These are phyloP conservation scores for Mortierella sp. DNA, from an alignment of 371 early-diverging fungal species.

Conservation along the genomic window DNA sequence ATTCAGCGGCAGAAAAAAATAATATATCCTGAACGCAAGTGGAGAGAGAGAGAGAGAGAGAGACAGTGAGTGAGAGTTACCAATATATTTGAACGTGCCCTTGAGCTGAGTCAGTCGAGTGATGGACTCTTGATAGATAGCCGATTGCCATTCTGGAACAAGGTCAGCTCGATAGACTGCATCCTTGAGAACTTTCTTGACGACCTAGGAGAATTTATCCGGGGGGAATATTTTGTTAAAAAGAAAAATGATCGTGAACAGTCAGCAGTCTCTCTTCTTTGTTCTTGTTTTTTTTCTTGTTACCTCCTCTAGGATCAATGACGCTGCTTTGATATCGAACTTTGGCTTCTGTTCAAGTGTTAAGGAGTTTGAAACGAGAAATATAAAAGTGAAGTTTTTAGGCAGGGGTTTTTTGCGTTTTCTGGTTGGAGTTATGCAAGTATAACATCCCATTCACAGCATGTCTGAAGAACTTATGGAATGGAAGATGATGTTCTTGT, in stretches of 20 bases:
- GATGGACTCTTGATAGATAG: slow-evolving; percentile 37
- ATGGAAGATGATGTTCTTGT: neutral
- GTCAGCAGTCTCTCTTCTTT: neutral
- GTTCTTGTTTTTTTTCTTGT: too few relatives aligned
- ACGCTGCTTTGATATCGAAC: slow-evolving; percentile 37
- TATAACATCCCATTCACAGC: too few relatives aligned
- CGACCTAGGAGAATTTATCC: slow-evolving; percentile 23
- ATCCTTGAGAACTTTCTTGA: slow-evolving; percentile 46
- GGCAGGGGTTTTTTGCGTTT: too few relatives aligned
- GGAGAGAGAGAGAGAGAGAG: neutral
- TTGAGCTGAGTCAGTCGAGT: slow-evolving; percentile 38
- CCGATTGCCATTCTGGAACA: slow-evolving; percentile 45
- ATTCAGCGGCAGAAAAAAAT: neutral
- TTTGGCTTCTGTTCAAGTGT: slow-evolving; percentile 18
- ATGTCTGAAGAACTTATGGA: too few relatives aligned
- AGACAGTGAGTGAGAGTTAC: slow-evolving; percentile 2
- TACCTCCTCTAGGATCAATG: slow-evolving; percentile 40
- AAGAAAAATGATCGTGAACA: neutral
- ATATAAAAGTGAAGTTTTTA: too few relatives aligned
- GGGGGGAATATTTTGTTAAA: too few relatives aligned
- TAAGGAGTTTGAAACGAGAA: too few relatives aligned
- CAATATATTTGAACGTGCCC: slow-evolving; percentile 47
- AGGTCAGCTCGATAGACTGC: slow-evolving; percentile 38
- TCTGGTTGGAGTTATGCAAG: too few relatives aligned
- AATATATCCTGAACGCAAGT: neutral